Percentiles rank a stretch among this genome's conserved stretches.
Evolutionary conservation across 2,329 filamentous ascomycete species (phyloP).

Genomic region (Ophiostoma quercus): DNA sequence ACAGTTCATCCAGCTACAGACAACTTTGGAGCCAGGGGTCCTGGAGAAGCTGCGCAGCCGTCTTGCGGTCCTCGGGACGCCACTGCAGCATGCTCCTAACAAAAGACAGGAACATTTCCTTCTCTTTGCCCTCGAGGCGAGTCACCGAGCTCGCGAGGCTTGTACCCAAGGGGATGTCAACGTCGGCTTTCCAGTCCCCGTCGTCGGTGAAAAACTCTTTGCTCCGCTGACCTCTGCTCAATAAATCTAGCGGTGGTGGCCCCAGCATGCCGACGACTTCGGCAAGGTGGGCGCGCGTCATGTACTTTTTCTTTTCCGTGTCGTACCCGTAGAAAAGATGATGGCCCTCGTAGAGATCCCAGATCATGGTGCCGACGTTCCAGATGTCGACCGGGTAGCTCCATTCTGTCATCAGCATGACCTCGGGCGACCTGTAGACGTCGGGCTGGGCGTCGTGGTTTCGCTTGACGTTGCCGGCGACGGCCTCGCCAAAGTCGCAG

Average conservation of each 20-base stretch:
- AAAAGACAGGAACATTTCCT: no score
- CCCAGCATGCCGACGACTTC: slow-evolving; percentile 1
- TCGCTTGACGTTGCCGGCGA: background rate
- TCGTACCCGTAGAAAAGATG: background rate
- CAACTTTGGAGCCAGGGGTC: background rate
- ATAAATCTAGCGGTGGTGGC: background rate
- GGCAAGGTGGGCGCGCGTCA: background rate
- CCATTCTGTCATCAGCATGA: background rate
- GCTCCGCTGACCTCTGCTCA: background rate
- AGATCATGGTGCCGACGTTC: slow-evolving; percentile 9
- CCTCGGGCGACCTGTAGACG: slow-evolving; percentile 1
- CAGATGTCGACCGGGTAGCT: background rate
- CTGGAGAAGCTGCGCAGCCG: background rate
- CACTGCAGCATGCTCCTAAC: no score
- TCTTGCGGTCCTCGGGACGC: background rate
- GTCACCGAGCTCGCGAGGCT: background rate
- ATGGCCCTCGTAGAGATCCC: background rate
- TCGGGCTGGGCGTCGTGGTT: background rate
- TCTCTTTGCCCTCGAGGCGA: background rate
- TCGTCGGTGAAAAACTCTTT: background rate
- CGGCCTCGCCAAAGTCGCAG: background rate
- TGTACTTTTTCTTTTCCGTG: background rate
- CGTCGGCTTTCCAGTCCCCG: background rate
- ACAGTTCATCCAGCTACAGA: background rate
- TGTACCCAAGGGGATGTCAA: background rate